Evolutionary conservation across 768 basidiomycete genomes (phyloP).

Genomic region (Gloeopeniophorella convolvens): DNA sequence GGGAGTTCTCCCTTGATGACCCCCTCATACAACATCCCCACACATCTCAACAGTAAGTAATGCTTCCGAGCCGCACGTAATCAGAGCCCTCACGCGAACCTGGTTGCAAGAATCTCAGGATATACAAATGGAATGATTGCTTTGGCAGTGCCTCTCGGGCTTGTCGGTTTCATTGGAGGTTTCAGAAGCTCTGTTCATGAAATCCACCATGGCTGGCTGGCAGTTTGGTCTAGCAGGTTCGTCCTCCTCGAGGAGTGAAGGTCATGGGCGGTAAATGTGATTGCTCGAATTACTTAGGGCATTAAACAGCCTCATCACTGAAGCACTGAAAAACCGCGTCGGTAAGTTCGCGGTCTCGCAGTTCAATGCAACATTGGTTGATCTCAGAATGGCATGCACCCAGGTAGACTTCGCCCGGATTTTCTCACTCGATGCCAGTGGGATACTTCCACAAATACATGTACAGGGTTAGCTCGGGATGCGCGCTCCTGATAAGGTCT

Average conservation of each 20-base stretch:
- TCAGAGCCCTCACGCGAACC: slow-evolving; percentile 1
- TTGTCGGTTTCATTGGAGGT: slow-evolving; percentile 34
- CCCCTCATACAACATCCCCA: slow-evolving; percentile 38
- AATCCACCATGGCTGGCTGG: slow-evolving; percentile 53
- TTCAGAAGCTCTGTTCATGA: slow-evolving; percentile 41
- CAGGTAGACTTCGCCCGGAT: slow-evolving; percentile 54
- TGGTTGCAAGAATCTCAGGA: slow-evolving; percentile 40
- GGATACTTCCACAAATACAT: slow-evolving; percentile 40
- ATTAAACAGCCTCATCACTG: slow-evolving; percentile 42
- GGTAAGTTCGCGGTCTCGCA: slow-evolving; percentile 32
- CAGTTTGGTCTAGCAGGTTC: slow-evolving; percentile 37
- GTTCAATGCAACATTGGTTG: neutral
- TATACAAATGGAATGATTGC: slow-evolving; percentile 41
- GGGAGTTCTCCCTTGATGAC: slow-evolving; percentile 35
- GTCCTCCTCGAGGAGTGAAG: slow-evolving; percentile 7
- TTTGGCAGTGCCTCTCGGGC: slow-evolving; percentile 38
- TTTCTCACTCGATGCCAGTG: slow-evolving; percentile 62
- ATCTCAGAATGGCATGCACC: neutral
- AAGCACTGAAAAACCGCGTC: slow-evolving; percentile 49
- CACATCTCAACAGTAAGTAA: slow-evolving; percentile 11
- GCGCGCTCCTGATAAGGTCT: slow-evolving; percentile 1
- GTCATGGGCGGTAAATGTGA: neutral
- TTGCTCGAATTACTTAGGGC: slow-evolving; percentile 29
- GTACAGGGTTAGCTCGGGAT: slow-evolving; percentile 43
- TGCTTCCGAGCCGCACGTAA: neutral